Evolutionary conservation across 371 early-diverging fungal genomes (phyloP).

Genomic region (Synchytrium microbalum): DNA sequence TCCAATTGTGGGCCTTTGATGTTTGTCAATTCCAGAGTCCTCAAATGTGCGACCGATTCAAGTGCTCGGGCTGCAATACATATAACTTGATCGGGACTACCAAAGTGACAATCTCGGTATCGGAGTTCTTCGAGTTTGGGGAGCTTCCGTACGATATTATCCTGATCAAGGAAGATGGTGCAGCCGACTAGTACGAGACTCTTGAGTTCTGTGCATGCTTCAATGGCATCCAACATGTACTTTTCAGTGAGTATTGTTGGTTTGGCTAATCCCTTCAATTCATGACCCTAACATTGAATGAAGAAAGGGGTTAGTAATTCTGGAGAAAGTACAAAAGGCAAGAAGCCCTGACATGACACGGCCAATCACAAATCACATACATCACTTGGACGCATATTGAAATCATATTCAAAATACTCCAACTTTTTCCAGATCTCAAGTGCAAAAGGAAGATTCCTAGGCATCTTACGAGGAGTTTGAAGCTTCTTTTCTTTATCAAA

Average conservation of each 20-base stretch:
- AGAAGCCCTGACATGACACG: too few species aligned
- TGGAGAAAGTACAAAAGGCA: too few species aligned
- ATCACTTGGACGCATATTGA: too few species aligned
- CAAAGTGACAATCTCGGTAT: background rate
- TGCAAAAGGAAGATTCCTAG: background rate
- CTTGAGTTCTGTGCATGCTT: background rate
- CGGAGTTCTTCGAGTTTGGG: background rate
- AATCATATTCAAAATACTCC: background rate
- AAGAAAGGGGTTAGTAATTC: too few species aligned
- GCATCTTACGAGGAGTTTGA: background rate
- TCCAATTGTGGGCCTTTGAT: background rate
- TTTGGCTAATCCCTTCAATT: background rate
- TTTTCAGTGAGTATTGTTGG: background rate
- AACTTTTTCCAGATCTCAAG: background rate
- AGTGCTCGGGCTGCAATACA: background rate
- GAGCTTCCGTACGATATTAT: background rate
- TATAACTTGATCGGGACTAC: background rate
- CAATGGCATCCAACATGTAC: background rate
- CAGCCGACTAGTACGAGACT: background rate
- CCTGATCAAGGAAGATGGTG: background rate
- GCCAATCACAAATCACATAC: too few species aligned
- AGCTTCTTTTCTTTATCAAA: background rate
- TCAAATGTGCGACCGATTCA: background rate
- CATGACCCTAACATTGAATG: too few species aligned
- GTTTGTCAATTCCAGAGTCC: background rate